Base-by-base conservation (phyloP, 305 asterid genomes). In the Fraxinus dipetala region DNA sequence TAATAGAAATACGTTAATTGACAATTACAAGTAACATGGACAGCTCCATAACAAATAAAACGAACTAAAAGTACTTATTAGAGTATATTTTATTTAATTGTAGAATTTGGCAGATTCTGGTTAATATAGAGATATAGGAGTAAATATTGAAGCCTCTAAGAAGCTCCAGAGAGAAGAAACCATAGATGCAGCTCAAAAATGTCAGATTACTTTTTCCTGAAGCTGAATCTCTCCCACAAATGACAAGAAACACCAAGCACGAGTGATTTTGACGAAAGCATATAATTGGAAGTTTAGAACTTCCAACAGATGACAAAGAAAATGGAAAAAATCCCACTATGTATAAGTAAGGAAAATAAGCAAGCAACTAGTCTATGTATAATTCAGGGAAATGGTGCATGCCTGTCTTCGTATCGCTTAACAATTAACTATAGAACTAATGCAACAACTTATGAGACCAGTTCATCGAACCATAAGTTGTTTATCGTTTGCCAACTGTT, bases 341-440 rank as follows among this genome's bases (percentile, higher is more conserved):
- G 5, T 9, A 59, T 59, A 59, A 59, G 32, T 6, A 31, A 16
- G 76, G 75, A 16, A 30, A 3, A 6, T 18, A 70, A 16, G 45
- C 40, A 70, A 70, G 76, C 76, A 67, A 28, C 74, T 26, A 65
- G 30, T 13, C n/a, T 83, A 79, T 69, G 4, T 43, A 67, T 61
- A 61, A 61, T 61, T 20, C 72, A 59, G 72, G 31, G 31, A 61
- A 22, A 61, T 61, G 72, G 72, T 24, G 32, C 16, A 2, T 3
- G 72, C 16, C 30, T 61, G 70, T 61, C 72, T 18, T 20, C 0
- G 14, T 8, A 61, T 61, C 10, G 32, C 72, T 61, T 9, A 24
- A 61, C 6, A 61, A 2, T 24, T 61, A 61, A 20, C 72, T 61
- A 20, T 0, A 65, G 73, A 11, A 65, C 73, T 22, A 61, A 20